phyloP scores from a whole-genome alignment of 1,284 basidiomycete species.

The Neolentinus lepideus region DNA sequence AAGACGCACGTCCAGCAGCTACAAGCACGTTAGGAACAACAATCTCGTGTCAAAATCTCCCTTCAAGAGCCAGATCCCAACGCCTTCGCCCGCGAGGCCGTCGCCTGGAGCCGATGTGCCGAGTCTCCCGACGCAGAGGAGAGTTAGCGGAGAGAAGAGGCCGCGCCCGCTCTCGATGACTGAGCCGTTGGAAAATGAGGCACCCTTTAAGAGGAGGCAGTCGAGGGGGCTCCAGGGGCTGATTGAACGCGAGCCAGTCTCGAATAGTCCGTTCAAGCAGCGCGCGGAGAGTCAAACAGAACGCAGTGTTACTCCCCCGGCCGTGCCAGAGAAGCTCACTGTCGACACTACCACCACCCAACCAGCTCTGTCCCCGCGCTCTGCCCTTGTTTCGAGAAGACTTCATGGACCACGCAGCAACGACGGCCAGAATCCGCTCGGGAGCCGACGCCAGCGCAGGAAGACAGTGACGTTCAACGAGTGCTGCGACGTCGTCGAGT shows the following conservation, averaged over 20 bases:
- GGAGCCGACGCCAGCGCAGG: conserved; percentile 45
- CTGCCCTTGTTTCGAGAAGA: conserved; percentile 8
- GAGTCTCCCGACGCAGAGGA: too few relatives aligned
- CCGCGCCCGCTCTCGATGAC: conserved; percentile 60
- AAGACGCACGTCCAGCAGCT: conserved; percentile 74
- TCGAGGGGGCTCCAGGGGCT: conserved; percentile 72
- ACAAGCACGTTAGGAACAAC: conserved; percentile 75
- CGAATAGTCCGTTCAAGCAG: conserved; percentile 77
- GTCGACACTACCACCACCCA: conserved; percentile 19
- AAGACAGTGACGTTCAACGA: conserved; percentile 88
- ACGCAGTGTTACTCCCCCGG: conserved; percentile 11
- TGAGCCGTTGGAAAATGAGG: conserved; percentile 66
- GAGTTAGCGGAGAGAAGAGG: conserved; percentile 71
- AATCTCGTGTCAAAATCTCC: conserved; percentile 86
- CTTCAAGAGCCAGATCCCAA: conserved; percentile 67
- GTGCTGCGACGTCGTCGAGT: conserved; percentile 84
- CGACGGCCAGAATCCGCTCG: conserved; percentile 69
- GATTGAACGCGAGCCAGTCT: conserved; percentile 68
- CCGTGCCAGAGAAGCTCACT: conserved; percentile 16
- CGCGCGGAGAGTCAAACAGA: conserved; percentile 10
- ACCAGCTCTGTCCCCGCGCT: conserved; percentile 14
- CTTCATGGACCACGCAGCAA: conserved; percentile 56
- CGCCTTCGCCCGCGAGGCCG: conserved; percentile 28
- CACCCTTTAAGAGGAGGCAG: conserved; percentile 66
- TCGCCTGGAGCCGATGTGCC: too few relatives aligned